Evolutionary conservation across 768 basidiomycete species (phyloP), one percentile per base, ranked within the genome.

Genomic region (Leccinum pellstonianum): DNA sequence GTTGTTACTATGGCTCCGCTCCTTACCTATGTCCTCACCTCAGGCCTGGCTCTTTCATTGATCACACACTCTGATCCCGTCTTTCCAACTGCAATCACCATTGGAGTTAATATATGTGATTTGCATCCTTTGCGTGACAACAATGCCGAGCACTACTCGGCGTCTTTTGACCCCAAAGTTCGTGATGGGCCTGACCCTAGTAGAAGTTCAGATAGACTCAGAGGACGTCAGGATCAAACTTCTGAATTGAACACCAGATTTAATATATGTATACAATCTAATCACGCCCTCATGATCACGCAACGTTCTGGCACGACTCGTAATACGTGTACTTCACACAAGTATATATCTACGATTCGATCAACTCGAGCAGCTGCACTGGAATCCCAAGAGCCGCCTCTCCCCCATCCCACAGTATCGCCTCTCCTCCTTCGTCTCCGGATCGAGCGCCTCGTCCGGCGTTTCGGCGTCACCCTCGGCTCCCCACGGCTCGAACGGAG

Each of bases 301-400:
- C 41, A 43, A 43, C 38, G 8, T 41, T 38, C 12, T 35, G 31
- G 11, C 31, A 11, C 31, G 31, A 33, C 31, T 31, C 31, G 11
- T 11, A 31, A 10, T 31, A 31, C 29, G 9, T 29, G 29, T 29
- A 10, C 29, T 35, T 9, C 23, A 23, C 47, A 12, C 0, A 33
- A 21, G 10, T 46, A 38, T 7, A 33, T 33, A 33, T 33, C 31
- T 14, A 14, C 37, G 37, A 15, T 3, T 48, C 11, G 52, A 43
- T 61, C 71, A 93, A 73, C 91, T 94, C 21, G 93, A 95, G 69
- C 94, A 95, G 64, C 92, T 94, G 72, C 94, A 97, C 72, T 95
- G 93, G 76, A 95, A 95, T 1, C 94, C 94, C 37, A 95, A 75
- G 83, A 93, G 80, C 62, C 75, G 81, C 71, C 77, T 84, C 48